Evolutionary conservation across 331 rosid species (phyloP).

Genomic region (Spiraea crenata): DNA sequence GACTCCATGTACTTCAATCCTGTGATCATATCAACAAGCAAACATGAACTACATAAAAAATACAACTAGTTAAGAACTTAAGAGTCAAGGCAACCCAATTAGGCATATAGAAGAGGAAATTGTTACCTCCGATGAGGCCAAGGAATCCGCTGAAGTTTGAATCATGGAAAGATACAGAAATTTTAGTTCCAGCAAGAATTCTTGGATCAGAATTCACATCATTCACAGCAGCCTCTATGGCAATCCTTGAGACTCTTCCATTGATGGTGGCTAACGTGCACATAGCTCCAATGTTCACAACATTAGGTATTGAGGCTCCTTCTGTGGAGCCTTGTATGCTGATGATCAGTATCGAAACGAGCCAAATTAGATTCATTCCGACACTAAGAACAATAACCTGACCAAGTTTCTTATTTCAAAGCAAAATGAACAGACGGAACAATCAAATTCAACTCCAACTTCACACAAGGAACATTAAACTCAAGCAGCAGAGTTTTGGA

Average conservation of each 20-base stretch:
- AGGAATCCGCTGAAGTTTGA: constrained; percentile 52
- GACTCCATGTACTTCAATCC: constrained; percentile 44
- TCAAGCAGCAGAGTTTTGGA: not conserved
- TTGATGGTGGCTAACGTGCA: constrained; percentile 31
- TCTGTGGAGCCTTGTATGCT: constrained; percentile 24
- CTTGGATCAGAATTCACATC: constrained; percentile 50
- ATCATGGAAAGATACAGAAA: constrained; percentile 36
- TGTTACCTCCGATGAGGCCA: constrained; percentile 45
- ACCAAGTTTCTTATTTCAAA: not conserved
- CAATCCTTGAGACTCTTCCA: constrained; percentile 41
- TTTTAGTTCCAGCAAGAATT: constrained; percentile 40
- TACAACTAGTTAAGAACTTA: not conserved
- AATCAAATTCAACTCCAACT: not conserved
- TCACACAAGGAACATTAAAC: not conserved
- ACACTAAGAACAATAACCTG: not conserved
- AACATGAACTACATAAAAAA: not conserved
- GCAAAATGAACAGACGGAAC: not conserved
- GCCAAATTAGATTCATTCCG: constrained; percentile 27
- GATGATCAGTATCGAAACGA: constrained; percentile 23
- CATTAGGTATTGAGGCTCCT: constrained; percentile 33
- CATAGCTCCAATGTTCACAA: constrained; percentile 44
- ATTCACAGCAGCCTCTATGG: constrained; percentile 42
- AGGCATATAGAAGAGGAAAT: not conserved
- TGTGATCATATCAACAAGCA: constrained; percentile 25
- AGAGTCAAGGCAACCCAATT: not conserved